Conservation (phyloP, 306 rosid genomes). For the Hippophae tibetana region DNA sequence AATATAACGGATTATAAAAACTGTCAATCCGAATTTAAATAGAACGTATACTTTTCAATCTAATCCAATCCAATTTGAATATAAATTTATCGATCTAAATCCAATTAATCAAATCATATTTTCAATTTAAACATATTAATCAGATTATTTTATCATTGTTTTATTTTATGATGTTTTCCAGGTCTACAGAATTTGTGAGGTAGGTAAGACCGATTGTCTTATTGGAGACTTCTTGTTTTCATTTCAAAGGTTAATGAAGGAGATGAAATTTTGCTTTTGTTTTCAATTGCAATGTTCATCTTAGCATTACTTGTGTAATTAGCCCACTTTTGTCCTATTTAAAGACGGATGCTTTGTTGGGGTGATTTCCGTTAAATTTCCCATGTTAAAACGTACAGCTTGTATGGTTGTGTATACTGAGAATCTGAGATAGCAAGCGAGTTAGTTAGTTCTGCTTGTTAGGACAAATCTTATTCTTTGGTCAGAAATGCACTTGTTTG, state of each 20-base stretch:
- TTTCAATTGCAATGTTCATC: conserved; percentile 19
- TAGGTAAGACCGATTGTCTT: conserved; percentile 12
- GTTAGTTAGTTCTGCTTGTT: conserved; percentile 9
- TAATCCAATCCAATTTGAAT: too few relatives aligned
- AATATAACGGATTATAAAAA: too few relatives aligned
- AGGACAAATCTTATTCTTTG: conserved; percentile 14
- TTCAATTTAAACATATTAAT: too few relatives aligned
- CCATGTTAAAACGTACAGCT: background rate
- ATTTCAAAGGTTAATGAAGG: conserved; percentile 14
- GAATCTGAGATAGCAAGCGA: conserved; percentile 1
- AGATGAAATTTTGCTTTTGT: conserved; percentile 9
- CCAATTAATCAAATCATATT: too few relatives aligned
- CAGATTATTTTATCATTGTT: too few relatives aligned
- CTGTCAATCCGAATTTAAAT: too few relatives aligned
- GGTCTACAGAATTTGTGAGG: conserved; percentile 24
- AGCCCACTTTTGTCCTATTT: conserved; percentile 5
- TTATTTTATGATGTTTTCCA: conserved; percentile 38
- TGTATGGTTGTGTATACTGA: conserved; percentile 4
- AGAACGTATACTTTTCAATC: too few relatives aligned
- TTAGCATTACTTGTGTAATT: conserved; percentile 37
- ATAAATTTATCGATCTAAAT: too few relatives aligned
- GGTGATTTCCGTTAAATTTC: conserved; percentile 6
- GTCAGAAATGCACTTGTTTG: conserved; percentile 6
- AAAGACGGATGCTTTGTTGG: background rate
- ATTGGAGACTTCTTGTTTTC: conserved; percentile 18